Evolutionary conservation across 768 basidiomycete genomes (phyloP).

Genomic region (Myochromella boudieri): DNA sequence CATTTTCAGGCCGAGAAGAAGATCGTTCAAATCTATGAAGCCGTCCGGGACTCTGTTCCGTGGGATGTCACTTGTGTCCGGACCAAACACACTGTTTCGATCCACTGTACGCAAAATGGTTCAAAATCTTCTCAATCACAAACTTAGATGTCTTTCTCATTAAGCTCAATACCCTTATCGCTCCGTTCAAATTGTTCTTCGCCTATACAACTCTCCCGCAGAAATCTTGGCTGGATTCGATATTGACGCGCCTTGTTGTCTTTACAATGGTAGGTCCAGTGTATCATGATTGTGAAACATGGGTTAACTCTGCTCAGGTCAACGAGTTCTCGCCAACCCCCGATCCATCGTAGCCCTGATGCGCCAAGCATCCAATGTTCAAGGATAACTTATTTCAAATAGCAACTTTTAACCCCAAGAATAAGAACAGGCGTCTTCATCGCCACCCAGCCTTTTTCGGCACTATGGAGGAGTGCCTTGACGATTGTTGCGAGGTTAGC

Average conservation of each 20-base stretch:
- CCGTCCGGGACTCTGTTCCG: constrained; percentile 62
- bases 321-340: constrained; percentile 60
- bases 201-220: constrained; percentile 61
- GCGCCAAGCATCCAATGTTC: constrained; percentile 43
- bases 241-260: constrained; percentile 62
- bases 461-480: constrained; percentile 52
- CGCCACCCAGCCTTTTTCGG: constrained; percentile 67
- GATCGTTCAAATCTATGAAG: constrained; percentile 58
- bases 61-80: constrained; percentile 71
- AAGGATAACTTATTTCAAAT: constrained; percentile 3
- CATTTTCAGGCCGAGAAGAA: constrained; percentile 51
- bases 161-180: constrained; percentile 67
- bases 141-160: not conserved
- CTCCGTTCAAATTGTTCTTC: constrained; percentile 64
- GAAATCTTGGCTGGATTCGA: constrained; percentile 70
- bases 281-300: constrained; percentile 20
- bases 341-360: constrained; percentile 61
- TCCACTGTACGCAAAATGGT: constrained; percentile 45
- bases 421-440: constrained; percentile 57
- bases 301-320: constrained; percentile 23
- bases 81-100: constrained; percentile 65
- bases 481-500: constrained; percentile 61
- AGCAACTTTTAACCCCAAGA: constrained; percentile 66
- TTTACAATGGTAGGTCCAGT: constrained; percentile 40
- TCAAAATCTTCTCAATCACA: not conserved